phyloP scores from a whole-genome alignment of 805 yeast genomes.

The Tetrapisispora taiwanensis region DNA sequence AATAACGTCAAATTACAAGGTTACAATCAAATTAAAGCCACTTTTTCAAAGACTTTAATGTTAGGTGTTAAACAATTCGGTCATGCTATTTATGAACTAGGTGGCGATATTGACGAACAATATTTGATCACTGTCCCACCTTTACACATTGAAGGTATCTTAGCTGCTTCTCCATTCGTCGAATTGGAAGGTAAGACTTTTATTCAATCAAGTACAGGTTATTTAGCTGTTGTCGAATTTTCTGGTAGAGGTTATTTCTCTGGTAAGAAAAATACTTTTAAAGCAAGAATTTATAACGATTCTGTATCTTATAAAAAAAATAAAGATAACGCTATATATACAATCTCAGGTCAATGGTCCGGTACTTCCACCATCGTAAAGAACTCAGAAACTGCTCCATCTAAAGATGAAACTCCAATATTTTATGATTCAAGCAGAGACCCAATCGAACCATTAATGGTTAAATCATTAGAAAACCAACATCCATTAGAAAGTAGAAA shows the following conservation, averaged over 20 bases:
- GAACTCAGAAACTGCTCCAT: constrained; percentile 7
- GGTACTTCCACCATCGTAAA: constrained; percentile 58
- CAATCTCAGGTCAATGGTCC: constrained; percentile 91
- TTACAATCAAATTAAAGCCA: constrained; percentile 77
- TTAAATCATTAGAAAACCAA: constrained; percentile 79
- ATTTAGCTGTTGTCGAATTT: constrained; percentile 60
- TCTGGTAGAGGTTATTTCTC: constrained; percentile 88
- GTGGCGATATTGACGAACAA: constrained; percentile 37
- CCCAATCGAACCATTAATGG: constrained; percentile 49
- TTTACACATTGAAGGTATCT: constrained; percentile 83
- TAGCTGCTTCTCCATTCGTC: constrained; percentile 84
- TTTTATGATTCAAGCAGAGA: constrained; percentile 57
- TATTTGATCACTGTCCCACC: constrained; percentile 82
- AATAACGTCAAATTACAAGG: constrained; percentile 68
- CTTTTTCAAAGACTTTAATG: constrained; percentile 62
- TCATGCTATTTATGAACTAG: constrained; percentile 65
- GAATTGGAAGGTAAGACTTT: constrained; percentile 84
- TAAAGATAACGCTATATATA: constrained; percentile 58
- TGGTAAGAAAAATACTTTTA: constrained; percentile 90
- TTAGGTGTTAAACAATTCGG: constrained; percentile 84
- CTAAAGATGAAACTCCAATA: constrained; percentile 17
- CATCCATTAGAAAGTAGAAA: constrained; percentile 72
- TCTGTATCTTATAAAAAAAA: constrained; percentile 35
- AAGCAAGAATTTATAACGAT: constrained; percentile 66
- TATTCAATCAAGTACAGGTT: constrained; percentile 82